Conservation (phyloP, 2,329 filamentous ascomycete species). For the Pseudocercospora eumusae region DNA sequence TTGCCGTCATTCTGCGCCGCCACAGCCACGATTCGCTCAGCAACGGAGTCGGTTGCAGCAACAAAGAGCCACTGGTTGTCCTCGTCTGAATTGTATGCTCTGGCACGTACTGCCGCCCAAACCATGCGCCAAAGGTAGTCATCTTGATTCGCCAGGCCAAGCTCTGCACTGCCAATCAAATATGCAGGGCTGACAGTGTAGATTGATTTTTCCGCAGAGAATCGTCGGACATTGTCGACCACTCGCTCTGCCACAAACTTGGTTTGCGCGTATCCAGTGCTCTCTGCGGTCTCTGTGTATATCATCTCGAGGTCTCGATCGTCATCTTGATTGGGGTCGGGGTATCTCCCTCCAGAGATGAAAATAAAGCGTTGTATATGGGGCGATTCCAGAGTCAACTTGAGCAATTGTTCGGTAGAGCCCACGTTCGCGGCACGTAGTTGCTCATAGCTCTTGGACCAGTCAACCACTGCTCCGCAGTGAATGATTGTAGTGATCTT, state of each 20-base stretch:
- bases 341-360: neutral
- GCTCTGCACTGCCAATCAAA: neutral
- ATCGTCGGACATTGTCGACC: neutral
- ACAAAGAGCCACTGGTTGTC: conserved; percentile 12
- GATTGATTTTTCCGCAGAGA: neutral
- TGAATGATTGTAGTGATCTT: conserved; percentile 13
- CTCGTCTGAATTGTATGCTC: conserved; percentile 4
- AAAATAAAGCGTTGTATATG: neutral
- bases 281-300: neutral
- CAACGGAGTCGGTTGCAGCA: neutral
- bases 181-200: conserved; percentile 5
- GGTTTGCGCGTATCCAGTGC: conserved; percentile 6
- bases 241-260: conserved; percentile 4
- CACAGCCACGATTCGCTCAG: neutral
- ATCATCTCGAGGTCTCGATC: neutral
- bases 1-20: neutral
- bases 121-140: conserved; percentile 14
- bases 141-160: conserved; percentile 14
- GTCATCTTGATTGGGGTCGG: neutral
- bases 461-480: conserved; percentile 15
- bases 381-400: neutral
- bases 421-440: conserved; percentile 3
- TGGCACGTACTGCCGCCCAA: conserved; percentile 6
- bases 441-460: conserved; percentile 10
- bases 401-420: neutral